These are phyloP conservation scores for Thozetella sp. DNA, from an alignment of 495 filamentous ascomycete genomes.

Conservation along the genomic window DNA sequence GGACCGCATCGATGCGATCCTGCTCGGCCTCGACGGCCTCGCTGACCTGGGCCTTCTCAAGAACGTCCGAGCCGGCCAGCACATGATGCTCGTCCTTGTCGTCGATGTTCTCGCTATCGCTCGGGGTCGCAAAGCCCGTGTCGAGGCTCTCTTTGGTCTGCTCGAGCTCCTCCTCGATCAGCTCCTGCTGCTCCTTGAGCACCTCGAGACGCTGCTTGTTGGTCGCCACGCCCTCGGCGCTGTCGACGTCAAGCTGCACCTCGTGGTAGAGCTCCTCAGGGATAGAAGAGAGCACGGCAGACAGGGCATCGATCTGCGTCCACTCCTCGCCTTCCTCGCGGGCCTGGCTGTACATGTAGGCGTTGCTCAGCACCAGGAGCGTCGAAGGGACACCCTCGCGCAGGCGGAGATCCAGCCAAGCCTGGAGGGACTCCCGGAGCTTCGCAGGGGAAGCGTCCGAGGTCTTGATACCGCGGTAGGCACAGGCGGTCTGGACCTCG, in stretches of 20 bases:
- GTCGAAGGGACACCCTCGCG: conserved; percentile 94
- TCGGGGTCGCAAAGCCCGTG: conserved; percentile 69
- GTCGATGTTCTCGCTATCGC: conserved; percentile 86
- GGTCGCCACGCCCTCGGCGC: conserved; percentile 93
- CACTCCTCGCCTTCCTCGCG: conserved; percentile 72
- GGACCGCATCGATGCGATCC: conserved; percentile 24
- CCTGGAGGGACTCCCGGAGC: conserved; percentile 87
- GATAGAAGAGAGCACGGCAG: conserved; percentile 88
- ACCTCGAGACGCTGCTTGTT: conserved; percentile 99
- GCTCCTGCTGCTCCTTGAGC: conserved; percentile 96
- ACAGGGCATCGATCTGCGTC: conserved; percentile 90
- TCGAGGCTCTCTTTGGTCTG: conserved; percentile 78
- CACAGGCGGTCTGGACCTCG: conserved; percentile 89
- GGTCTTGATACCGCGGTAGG: conserved; percentile 88
- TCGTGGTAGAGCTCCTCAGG: conserved; percentile 99
- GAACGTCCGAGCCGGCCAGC: conserved; percentile 32
- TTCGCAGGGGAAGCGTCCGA: conserved; percentile 85
- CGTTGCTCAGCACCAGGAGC: conserved; percentile 92
- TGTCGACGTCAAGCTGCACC: conserved; percentile 98
- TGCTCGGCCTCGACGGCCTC: conserved; percentile 46
- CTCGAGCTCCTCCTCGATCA: conserved; percentile 96
- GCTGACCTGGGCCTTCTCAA: conserved; percentile 39
- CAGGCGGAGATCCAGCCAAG: conserved; percentile 93
- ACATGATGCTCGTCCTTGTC: conserved; percentile 52
- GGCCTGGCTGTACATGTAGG: conserved; percentile 94